A percentile compares a stretch with the other conserved stretches of the same genome.
These are phyloP conservation scores for Berkeleyomyces basicola DNA, from an alignment of 2,329 filamentous ascomycete species.

Conservation along the genomic window DNA sequence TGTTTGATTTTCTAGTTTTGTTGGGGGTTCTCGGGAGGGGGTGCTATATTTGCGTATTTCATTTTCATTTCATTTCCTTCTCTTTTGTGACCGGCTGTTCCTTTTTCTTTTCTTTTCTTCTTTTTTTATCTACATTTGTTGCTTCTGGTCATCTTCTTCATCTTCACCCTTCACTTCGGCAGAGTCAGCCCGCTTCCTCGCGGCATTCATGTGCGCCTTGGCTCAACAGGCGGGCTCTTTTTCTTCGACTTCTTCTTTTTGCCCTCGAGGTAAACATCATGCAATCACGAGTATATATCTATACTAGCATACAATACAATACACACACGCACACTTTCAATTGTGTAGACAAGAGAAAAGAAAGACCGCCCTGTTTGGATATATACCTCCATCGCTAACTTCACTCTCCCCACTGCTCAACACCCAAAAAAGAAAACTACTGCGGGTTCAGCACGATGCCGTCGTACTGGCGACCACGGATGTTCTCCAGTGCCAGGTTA, in stretches of 20 bases:
- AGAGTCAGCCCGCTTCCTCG: neutral
- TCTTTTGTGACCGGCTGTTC: neutral
- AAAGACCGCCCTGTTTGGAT: neutral
- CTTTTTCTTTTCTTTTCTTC: neutral
- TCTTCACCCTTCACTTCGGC: too few relatives aligned
- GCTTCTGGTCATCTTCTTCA: neutral
- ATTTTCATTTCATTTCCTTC: neutral
- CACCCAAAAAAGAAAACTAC: constrained; percentile 13
- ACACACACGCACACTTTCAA: neutral
- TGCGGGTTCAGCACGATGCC: constrained; percentile 60
- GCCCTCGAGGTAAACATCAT: too few relatives aligned
- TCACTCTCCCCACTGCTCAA: neutral
- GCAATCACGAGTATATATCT: neutral
- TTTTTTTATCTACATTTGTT: neutral
- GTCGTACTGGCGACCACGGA: constrained; percentile 79
- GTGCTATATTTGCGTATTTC: neutral
- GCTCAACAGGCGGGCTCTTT: too few relatives aligned
- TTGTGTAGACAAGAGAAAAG: neutral
- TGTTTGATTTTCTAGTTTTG: neutral
- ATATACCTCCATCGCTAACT: neutral
- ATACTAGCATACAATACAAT: neutral
- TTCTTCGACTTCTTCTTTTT: too few relatives aligned
- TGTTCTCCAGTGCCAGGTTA: constrained; percentile 85
- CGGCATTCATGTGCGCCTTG: too few relatives aligned
- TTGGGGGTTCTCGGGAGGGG: neutral